These are phyloP conservation scores for Scedosporium apiospermum DNA, from an alignment of 2,329 filamentous ascomycete genomes.

Conservation along the genomic window DNA sequence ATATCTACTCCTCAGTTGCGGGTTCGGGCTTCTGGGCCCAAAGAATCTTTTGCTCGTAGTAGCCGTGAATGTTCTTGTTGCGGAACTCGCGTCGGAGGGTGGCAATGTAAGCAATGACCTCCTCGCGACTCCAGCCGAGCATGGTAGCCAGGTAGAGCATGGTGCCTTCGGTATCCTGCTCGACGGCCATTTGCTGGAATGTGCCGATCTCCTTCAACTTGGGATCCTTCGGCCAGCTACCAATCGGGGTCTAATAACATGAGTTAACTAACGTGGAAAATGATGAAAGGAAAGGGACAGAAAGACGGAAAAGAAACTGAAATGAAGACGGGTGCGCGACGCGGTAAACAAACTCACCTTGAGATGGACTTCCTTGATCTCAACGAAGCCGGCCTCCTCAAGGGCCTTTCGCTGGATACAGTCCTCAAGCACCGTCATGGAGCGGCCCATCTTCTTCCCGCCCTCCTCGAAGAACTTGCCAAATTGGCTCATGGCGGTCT, in stretches of 20 bases:
- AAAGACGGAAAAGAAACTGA: background rate
- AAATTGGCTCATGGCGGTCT: slow-evolving; percentile 16
- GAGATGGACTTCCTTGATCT: slow-evolving; percentile 11
- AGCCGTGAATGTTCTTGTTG: slow-evolving; percentile 13
- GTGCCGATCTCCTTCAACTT: slow-evolving; percentile 14
- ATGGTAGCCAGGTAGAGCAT: slow-evolving; percentile 18
- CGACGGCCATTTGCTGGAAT: slow-evolving; percentile 15
- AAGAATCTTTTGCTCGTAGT: slow-evolving; percentile 15
- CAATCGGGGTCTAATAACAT: slow-evolving; percentile 9
- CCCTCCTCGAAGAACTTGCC: slow-evolving; percentile 17
- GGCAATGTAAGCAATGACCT: slow-evolving; percentile 21
- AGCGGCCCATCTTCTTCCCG: slow-evolving; percentile 17
- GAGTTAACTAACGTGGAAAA: background rate
- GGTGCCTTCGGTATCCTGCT: slow-evolving; percentile 22
- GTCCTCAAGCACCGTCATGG: slow-evolving; percentile 16
- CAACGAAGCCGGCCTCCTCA: slow-evolving; percentile 14
- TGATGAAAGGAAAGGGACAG: background rate
- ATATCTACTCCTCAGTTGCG: background rate
- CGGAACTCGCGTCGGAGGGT: slow-evolving; percentile 19
- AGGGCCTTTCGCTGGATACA: slow-evolving; percentile 11
- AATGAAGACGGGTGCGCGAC: background rate
- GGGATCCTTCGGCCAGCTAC: slow-evolving; percentile 14
- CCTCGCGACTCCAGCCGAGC: slow-evolving; percentile 20
- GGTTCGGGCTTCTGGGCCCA: slow-evolving; percentile 15
- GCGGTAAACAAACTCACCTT: slow-evolving; percentile 9